These are phyloP conservation scores for Hemisphaericaspora subhashii DNA, from an alignment of 1,139 yeast species.

Conservation along the genomic window DNA sequence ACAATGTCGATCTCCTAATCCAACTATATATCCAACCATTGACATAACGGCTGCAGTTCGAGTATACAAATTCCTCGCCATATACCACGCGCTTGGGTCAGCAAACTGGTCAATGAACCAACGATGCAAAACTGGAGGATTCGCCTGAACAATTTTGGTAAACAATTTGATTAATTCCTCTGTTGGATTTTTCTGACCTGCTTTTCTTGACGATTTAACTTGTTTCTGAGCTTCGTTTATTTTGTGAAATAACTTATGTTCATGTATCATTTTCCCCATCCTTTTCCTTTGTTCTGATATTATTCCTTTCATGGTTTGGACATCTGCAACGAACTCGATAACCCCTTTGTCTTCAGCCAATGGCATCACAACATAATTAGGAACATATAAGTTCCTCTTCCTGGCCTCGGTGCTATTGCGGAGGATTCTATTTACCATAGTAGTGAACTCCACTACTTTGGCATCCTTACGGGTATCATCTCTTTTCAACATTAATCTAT, in stretches of 20 bases:
- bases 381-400: slow-evolving; percentile 67
- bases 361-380: slow-evolving; percentile 88
- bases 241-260: slow-evolving; percentile 33
- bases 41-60: slow-evolving; percentile 95
- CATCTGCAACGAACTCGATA: slow-evolving; percentile 90
- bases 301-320: slow-evolving; percentile 74
- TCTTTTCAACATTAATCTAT: slow-evolving; percentile 77
- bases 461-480: slow-evolving; percentile 97
- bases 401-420: slow-evolving; percentile 68
- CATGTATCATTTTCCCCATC: slow-evolving; percentile 34
- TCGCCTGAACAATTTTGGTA: slow-evolving; percentile 33
- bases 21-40: slow-evolving; percentile 87
- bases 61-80: slow-evolving; percentile 70
- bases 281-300: slow-evolving; percentile 46
- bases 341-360: slow-evolving; percentile 85
- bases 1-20: slow-evolving; percentile 94
- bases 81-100: slow-evolving; percentile 87
- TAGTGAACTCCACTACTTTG: slow-evolving; percentile 88
- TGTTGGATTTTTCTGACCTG: slow-evolving; percentile 8
- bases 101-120: slow-evolving; percentile 92
- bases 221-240: slow-evolving; percentile 43
- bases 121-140: slow-evolving; percentile 75
- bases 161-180: slow-evolving; percentile 29
- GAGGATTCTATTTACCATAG: slow-evolving; percentile 77
- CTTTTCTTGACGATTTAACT: slow-evolving; percentile 24